phyloP scores from a whole-genome alignment of 2,329 filamentous ascomycete genomes.

The Botryotinia narcissicola region DNA sequence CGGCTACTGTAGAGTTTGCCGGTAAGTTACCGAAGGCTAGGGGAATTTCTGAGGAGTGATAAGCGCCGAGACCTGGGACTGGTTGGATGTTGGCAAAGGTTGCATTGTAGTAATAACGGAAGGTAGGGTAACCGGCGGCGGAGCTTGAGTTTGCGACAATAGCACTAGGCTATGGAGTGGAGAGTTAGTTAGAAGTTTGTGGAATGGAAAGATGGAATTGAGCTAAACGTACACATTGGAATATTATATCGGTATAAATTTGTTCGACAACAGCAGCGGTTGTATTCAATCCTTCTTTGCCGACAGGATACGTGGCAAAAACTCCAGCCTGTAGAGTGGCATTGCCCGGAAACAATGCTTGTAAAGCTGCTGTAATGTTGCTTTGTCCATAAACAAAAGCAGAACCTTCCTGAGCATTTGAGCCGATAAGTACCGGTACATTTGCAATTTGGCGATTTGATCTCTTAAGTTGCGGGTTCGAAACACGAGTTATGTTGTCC shows the following conservation, averaged over 20 bases:
- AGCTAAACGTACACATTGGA: slow-evolving; percentile 12
- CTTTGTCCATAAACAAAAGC: neutral
- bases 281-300: neutral
- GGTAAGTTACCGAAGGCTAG: slow-evolving; percentile 15
- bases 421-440: slow-evolving; percentile 14
- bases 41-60: slow-evolving; percentile 19
- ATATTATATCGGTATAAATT: slow-evolving; percentile 9
- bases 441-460: slow-evolving; percentile 6
- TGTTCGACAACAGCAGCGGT: neutral
- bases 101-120: slow-evolving; percentile 19
- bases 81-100: slow-evolving; percentile 19
- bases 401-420: slow-evolving; percentile 13
- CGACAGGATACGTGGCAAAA: neutral
- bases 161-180: neutral
- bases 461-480: neutral
- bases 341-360: neutral
- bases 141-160: slow-evolving; percentile 6
- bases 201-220: too few relatives aligned
- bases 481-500: slow-evolving; percentile 7
- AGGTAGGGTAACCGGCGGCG: slow-evolving; percentile 13
- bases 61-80: slow-evolving; percentile 4
- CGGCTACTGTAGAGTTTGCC: neutral
- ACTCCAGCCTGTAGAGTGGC: neutral
- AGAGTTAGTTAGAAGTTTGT: neutral
- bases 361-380: neutral